phyloP scores from a whole-genome alignment of 441 rosid genomes.

The Arabidopsis lyrata region DNA sequence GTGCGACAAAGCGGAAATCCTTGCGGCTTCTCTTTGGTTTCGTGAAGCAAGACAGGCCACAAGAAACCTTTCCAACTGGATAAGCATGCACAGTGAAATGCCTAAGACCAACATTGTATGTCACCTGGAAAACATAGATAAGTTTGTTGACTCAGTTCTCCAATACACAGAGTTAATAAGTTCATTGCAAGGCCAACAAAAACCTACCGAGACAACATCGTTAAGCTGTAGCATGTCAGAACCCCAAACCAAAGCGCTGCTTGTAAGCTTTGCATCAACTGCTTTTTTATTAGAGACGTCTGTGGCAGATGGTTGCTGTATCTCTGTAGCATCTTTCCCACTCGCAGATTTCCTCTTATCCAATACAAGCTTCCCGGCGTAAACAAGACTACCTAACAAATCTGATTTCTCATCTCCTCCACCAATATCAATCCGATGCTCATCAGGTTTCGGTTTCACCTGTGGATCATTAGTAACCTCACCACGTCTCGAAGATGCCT shows the following conservation, averaged over 20 bases:
- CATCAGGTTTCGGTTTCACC: conserved; percentile 52
- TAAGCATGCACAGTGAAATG: conserved; percentile 95
- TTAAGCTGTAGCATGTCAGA: conserved; percentile 72
- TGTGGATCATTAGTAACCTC: conserved; percentile 53
- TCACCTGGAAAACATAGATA: conserved; percentile 58
- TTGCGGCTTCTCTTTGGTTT: conserved; percentile 82
- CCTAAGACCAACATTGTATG: conserved; percentile 83
- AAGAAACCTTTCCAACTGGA: conserved; percentile 72
- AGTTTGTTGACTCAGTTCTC: not conserved
- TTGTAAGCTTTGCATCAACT: conserved; percentile 82
- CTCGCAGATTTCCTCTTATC: conserved; percentile 68
- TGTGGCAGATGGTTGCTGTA: conserved; percentile 52
- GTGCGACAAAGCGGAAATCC: conserved; percentile 84
- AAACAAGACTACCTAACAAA: conserved; percentile 81
- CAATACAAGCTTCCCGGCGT: conserved; percentile 74
- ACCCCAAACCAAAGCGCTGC: conserved; percentile 90
- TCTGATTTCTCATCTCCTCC: conserved; percentile 92
- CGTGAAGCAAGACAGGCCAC: conserved; percentile 78
- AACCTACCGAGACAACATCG: conserved; percentile 77
- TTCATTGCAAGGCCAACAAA: conserved; percentile 15
- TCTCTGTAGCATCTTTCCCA: conserved; percentile 50
- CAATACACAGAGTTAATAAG: conserved; percentile 8
- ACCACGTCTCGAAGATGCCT: conserved; percentile 42
- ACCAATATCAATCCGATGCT: conserved; percentile 75
- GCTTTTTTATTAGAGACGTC: conserved; percentile 60